Base-by-base conservation (phyloP, 116 monocot genomes). In the Cymodocea nodosa region DNA sequence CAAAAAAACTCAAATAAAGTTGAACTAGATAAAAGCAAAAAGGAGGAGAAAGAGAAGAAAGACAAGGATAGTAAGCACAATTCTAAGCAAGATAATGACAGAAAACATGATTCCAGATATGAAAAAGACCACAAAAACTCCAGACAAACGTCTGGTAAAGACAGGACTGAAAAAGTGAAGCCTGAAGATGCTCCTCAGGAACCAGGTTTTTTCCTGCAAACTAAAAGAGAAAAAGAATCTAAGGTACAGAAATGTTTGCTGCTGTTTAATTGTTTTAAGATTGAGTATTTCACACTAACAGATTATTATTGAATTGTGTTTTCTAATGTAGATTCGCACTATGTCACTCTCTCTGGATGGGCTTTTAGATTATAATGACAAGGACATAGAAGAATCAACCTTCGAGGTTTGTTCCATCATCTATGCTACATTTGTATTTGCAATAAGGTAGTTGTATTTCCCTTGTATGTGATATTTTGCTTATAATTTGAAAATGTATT, bases 311-410 rank as follows among this genome's bases (percentile, higher is more conserved):
- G 16, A 52, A 67, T 53, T 15, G 15, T 39, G 3, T 22, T 23
- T 51, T 44, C 30, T 70, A 10, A 51, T 37, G 18, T 52, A 92
- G 98, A 16, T 89, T 57, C 86, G 98, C 10, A 86, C 92, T 24
- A 71, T 84, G 64, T 70, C 92, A 23, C 85, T 99, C n/a, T 92
- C 98, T 13, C 74, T 99, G 63, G 92, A 81, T 80, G 92, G 89
- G 2, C 88, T 99, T 22, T 56, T 99, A 58, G 92, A 92, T 70
- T 99, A 99, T 55, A 99, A 79, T 82, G 86, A 86, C 71, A 99
- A 99, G 44, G 98, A 99, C 59, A 64, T 76, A 68, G 92, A 85
- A 64, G 98, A 99, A 69, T 84, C 89, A 56, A 89, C 89, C 24
- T 92, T 99, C 83, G 98, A 99, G 98, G 98, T 99, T 71, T 65